phyloP scores from a whole-genome alignment of 2,329 filamentous ascomycete species.

The Pyricularia sp. region DNA sequence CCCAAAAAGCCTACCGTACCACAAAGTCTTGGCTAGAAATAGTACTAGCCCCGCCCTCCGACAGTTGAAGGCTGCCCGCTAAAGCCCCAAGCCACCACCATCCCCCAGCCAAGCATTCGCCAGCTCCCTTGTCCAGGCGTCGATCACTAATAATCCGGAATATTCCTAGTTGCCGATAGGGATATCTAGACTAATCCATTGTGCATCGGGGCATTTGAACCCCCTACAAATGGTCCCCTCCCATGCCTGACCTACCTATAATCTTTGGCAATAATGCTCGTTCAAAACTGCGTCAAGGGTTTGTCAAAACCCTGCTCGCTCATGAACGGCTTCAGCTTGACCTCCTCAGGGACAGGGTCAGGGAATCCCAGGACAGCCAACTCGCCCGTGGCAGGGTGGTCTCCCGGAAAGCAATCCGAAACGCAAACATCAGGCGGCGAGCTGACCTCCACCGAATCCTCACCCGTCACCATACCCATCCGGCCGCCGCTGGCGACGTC shows the following conservation, averaged over 20 bases:
- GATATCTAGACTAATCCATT: background rate
- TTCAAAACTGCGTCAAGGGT: background rate
- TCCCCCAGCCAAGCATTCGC: background rate
- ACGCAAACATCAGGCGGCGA: background rate
- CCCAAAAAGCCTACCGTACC: too few relatives aligned
- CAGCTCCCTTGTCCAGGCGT: background rate
- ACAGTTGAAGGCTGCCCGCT: background rate
- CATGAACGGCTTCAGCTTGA: background rate
- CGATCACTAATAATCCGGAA: background rate
- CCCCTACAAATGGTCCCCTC: too few relatives aligned
- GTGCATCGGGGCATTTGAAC: background rate
- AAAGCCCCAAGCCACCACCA: background rate
- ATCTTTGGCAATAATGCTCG: background rate
- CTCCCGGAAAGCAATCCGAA: background rate
- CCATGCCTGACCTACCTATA: too few relatives aligned
- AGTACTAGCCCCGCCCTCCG: background rate
- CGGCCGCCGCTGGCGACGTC: constrained; percentile 2
- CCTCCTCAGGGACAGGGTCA: background rate
- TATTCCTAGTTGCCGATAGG: background rate
- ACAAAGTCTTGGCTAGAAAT: background rate
- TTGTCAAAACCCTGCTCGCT: background rate
- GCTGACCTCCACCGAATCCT: background rate
- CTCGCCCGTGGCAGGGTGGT: background rate
- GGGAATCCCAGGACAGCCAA: constrained; percentile 1
- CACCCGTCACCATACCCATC: background rate